phyloP scores from a whole-genome alignment of 2,329 filamentous ascomycete genomes.

The Aspergillus thermomutatus region DNA sequence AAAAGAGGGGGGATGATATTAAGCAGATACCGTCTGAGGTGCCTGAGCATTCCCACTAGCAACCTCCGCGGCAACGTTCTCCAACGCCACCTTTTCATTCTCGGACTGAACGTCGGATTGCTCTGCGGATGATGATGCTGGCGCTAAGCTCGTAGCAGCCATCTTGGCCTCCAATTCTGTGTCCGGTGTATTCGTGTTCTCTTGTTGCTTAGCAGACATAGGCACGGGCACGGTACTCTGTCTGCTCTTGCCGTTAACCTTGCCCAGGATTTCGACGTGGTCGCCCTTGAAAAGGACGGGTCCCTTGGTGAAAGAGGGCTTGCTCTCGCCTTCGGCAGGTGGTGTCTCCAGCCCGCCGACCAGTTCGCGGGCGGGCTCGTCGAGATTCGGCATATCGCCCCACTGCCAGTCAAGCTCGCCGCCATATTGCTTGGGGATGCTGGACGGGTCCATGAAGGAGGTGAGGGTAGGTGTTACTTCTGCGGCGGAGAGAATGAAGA shows the following conservation, averaged over 20 bases:
- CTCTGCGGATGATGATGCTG: background rate
- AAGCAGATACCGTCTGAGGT: background rate
- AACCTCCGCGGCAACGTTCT: background rate
- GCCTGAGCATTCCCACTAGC: background rate
- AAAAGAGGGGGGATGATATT: background rate
- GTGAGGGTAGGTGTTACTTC: slow-evolving; percentile 76
- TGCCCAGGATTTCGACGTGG: slow-evolving; percentile 31
- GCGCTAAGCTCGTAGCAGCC: background rate
- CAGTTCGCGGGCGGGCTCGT: slow-evolving; percentile 45
- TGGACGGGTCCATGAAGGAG: slow-evolving; percentile 73
- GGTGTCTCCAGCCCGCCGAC: slow-evolving; percentile 29
- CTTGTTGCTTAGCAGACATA: background rate
- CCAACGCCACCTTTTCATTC: background rate
- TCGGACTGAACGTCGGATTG: background rate
- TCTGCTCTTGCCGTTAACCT: slow-evolving; percentile 32
- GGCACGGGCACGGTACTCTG: slow-evolving; percentile 25
- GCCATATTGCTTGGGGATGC: slow-evolving; percentile 88
- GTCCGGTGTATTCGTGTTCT: background rate
- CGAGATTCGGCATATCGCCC: slow-evolving; percentile 71
- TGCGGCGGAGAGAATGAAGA: slow-evolving; percentile 75
- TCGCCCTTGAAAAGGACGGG: slow-evolving; percentile 35
- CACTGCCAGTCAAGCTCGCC: slow-evolving; percentile 80
- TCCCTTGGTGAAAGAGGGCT: slow-evolving; percentile 31
- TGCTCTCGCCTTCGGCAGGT: slow-evolving; percentile 21
- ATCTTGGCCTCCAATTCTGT: background rate